A percentile compares a stretch with the other conserved stretches of the same genome.
Evolutionary conservation across 176 grass and related monocot species (phyloP).

Genomic region (Musa schizocarpa): DNA sequence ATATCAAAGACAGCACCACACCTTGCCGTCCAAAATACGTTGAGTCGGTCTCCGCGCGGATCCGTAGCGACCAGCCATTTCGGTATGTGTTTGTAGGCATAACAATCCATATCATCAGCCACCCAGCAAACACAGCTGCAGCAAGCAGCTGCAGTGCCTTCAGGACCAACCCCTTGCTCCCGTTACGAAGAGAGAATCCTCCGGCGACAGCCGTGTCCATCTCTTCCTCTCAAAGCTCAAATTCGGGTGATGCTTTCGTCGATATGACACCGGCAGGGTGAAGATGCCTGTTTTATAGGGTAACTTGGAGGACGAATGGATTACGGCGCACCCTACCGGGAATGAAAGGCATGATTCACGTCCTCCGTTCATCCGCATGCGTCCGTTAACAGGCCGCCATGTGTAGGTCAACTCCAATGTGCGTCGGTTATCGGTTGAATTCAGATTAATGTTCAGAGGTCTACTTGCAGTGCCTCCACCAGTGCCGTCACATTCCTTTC

Average conservation of each 20-base stretch:
- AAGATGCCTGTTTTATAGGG: neutral
- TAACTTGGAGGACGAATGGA: neutral
- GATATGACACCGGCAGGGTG: neutral
- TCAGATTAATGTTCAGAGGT: neutral
- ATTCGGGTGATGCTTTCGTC: neutral
- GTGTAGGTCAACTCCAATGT: neutral
- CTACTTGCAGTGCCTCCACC: neutral
- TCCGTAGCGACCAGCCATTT: conserved; percentile 31
- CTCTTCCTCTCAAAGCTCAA: too few species aligned
- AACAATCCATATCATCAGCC: conserved; percentile 43
- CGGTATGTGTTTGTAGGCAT: conserved; percentile 29
- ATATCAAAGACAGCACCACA: neutral
- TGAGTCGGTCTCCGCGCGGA: conserved; percentile 24
- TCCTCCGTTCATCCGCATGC: neutral
- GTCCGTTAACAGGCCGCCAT: neutral
- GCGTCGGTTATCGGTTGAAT: neutral
- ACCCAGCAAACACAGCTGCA: conserved; percentile 29
- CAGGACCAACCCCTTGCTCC: neutral
- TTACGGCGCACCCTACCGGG: too few species aligned
- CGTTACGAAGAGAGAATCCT: neutral
- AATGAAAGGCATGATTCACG: conserved; percentile 4
- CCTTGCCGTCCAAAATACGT: conserved; percentile 58
- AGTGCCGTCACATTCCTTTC: neutral
- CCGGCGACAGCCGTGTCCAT: neutral
- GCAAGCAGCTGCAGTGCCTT: conserved; percentile 18